Conservation (phyloP, 306 rosid species). For the Cyclanthera cordifolia region DNA sequence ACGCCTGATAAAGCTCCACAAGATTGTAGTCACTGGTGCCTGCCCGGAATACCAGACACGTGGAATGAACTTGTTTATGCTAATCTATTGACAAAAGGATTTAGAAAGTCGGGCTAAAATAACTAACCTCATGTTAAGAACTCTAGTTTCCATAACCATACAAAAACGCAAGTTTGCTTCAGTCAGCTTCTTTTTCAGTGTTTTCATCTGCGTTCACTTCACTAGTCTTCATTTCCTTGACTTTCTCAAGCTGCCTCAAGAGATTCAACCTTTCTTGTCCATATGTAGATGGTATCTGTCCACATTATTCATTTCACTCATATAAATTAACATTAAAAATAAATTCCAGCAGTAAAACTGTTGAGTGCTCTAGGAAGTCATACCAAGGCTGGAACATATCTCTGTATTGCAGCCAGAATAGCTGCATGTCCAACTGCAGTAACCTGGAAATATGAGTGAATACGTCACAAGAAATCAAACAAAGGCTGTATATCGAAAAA, state of each 20-base stretch:
- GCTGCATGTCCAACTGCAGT: conserved; percentile 99
- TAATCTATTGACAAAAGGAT: conserved; percentile 42
- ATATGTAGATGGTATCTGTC: conserved; percentile 91
- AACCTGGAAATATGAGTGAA: conserved; percentile 42
- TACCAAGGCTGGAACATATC: conserved; percentile 93
- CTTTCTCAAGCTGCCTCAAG: conserved; percentile 83
- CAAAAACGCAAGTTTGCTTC: neutral
- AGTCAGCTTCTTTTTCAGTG: conserved; percentile 41
- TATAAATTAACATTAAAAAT: conserved; percentile 8
- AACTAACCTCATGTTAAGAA: conserved; percentile 13
- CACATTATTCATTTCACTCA: conserved; percentile 10
- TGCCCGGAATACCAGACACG: conserved; percentile 94
- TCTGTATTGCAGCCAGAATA: conserved; percentile 94
- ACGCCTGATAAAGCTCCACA: conserved; percentile 70
- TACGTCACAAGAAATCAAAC: conserved; percentile 4
- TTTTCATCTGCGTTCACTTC: conserved; percentile 37
- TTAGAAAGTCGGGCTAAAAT: conserved; percentile 13
- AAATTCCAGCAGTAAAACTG: neutral
- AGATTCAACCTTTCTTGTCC: conserved; percentile 91
- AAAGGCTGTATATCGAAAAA: neutral
- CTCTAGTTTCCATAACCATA: conserved; percentile 14
- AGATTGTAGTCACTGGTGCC: conserved; percentile 98
- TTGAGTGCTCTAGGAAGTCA: conserved; percentile 14
- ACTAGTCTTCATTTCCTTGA: conserved; percentile 62
- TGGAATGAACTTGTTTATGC: conserved; percentile 84